Base-by-base conservation (phyloP, 2,329 filamentous ascomycete genomes). In the Aureobasidium sp. region DNA sequence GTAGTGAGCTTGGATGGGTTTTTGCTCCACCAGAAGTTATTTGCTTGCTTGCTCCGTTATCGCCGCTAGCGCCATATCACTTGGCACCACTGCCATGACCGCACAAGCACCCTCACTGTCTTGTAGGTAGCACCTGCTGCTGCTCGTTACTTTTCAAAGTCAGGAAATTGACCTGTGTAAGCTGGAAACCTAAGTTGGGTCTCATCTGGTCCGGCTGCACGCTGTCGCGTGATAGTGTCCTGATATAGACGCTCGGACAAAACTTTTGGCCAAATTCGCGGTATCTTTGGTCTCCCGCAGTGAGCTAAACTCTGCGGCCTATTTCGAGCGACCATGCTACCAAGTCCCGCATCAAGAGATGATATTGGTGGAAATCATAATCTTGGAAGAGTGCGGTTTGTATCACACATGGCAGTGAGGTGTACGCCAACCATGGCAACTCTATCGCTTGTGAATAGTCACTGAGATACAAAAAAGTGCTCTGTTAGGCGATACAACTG, bases 21-120 rank as follows among this genome's bases (percentile, higher is more conserved):
- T 42, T 51, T 62, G n/a, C 37, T 39, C 34, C 27, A 20, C 14
- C 42, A 29, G 29, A 61, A 52, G 31, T 53, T 53, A 56, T 44
- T 56, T 55, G 48, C 45, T 44, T 42, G 49, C 51, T 47, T 45
- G 31, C 41, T 48, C 31, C 45, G 47, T 47, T 36, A 34, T 36
- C 45, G 34, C 42, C 20, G 47, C 36, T 36, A 48, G 45, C 29
- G 45, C 44, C 56, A 48, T 39, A 22, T 27, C 34, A 29, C 42
- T 45, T 58, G 51, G 51, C 51, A 15, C n/a, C 15, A 39, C 31
- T 25, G n/a, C n/a, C n/a, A n/a, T n/a, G n/a, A n/a, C n/a, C n/a
- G n/a, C n/a, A n/a, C n/a, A n/a, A n/a, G n/a, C n/a, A n/a, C n/a
- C n/a, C 20, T 31, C 15, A 15, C 27, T 34, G 31, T 12, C n/a